Percentiles rank a stretch among this genome's conserved stretches.
Evolutionary conservation across 2,329 filamentous ascomycete species (phyloP).

Genomic region (Fragosphaeria purpurea): DNA sequence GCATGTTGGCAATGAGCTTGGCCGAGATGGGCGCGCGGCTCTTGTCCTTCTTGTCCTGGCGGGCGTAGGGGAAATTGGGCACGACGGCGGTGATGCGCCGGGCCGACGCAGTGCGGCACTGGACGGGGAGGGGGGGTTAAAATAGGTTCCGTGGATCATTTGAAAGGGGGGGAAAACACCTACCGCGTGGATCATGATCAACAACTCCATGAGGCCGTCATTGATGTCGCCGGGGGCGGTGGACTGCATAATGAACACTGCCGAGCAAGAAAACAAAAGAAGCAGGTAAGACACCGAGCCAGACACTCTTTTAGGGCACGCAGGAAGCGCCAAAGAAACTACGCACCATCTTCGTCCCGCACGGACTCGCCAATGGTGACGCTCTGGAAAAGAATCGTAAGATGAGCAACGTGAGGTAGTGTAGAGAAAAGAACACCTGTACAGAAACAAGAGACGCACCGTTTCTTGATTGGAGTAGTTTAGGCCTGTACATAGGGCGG

Average conservation of each 20-base stretch:
- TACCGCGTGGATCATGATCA: conserved; percentile 90
- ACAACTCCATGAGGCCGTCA: conserved; percentile 92
- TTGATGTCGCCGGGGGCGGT: conserved; percentile 95
- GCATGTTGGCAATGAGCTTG: conserved; percentile 94
- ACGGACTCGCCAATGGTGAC: conserved; percentile 95
- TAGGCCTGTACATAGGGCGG: conserved; percentile 26
- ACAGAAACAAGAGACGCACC: conserved; percentile 1
- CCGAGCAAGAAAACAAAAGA: neutral
- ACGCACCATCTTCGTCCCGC: conserved; percentile 72
- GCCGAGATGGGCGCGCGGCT: conserved; percentile 82
- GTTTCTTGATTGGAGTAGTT: conserved; percentile 85
- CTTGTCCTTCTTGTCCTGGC: conserved; percentile 79
- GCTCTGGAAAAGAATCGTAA: conserved; percentile 28
- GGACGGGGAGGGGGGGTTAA: neutral
- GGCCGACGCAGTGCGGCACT: conserved; percentile 17
- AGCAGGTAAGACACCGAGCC: neutral
- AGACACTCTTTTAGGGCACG: neutral
- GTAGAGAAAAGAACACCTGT: neutral
- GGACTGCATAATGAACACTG: conserved; percentile 85
- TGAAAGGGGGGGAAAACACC: neutral
- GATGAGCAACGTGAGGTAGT: neutral
- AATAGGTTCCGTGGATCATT: neutral
- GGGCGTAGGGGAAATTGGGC: conserved; percentile 91
- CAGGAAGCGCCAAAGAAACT: too few relatives aligned
- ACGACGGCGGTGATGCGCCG: conserved; percentile 15